A percentile compares a stretch with the other conserved stretches of the same genome.
Conservation (phyloP, 148 eudicot genomes). For the Dysphania ambrosioides region DNA sequence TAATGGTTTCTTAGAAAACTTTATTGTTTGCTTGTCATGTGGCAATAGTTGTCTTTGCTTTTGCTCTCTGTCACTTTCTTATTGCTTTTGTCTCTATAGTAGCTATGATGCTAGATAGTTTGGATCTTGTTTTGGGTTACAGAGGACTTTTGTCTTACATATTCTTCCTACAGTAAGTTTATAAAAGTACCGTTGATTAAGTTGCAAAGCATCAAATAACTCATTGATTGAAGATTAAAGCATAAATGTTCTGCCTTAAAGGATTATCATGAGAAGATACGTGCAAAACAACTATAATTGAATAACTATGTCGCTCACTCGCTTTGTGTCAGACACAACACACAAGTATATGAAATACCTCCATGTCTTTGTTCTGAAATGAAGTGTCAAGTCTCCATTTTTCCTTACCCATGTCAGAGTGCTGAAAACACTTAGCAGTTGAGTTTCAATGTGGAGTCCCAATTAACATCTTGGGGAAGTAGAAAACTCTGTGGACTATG, state of each 20-base stretch:
- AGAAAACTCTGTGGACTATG: neutral
- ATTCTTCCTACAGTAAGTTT: neutral
- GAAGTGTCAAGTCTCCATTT: neutral
- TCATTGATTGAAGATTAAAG: no score
- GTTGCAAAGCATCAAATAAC: neutral
- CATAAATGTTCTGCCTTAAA: no score
- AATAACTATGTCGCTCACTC: neutral
- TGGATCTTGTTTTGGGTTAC: neutral
- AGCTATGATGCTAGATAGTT: neutral
- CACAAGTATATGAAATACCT: neutral
- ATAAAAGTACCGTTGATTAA: neutral
- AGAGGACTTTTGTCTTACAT: neutral
- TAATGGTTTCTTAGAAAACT: neutral
- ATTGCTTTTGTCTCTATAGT: no score
- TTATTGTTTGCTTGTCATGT: neutral
- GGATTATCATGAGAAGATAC: neutral
- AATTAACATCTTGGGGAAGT: neutral
- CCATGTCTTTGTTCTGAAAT: neutral
- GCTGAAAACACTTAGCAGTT: neutral
- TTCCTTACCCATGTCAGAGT: neutral
- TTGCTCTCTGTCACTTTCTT: neutral
- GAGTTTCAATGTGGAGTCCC: no score
- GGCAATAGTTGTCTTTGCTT: neutral
- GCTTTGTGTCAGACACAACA: neutral
- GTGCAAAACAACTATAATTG: neutral